A percentile compares a stretch with the other conserved stretches of the same genome.
phyloP scores from a whole-genome alignment of 2,329 filamentous ascomycete species.

The Apiospora kogelbergensis region DNA sequence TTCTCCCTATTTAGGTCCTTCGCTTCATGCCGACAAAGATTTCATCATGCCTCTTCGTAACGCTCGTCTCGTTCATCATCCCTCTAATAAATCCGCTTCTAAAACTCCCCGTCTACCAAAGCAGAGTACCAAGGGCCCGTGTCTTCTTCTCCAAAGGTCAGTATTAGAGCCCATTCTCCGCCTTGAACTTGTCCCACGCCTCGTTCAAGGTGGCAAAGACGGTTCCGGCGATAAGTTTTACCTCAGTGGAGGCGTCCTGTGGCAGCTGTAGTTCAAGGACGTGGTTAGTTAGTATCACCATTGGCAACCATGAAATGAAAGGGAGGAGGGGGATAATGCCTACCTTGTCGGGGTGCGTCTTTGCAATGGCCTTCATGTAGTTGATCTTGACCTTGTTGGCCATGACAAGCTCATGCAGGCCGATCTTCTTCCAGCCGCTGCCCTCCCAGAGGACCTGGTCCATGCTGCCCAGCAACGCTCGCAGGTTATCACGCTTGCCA shows the following conservation, averaged over 20 bases:
- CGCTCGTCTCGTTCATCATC: neutral
- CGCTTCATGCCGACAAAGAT: neutral
- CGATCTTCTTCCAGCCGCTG: conserved; percentile 95
- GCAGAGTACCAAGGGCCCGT: neutral
- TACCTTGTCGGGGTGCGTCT: conserved; percentile 99
- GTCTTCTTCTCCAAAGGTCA: neutral
- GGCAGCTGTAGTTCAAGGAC: conserved; percentile 49
- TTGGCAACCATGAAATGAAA: neutral
- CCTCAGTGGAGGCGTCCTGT: conserved; percentile 64
- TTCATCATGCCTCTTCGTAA: conserved; percentile 1
- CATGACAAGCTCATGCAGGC: conserved; percentile 89
- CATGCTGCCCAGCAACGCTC: conserved; percentile 81
- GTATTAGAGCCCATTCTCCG: conserved; percentile 61
- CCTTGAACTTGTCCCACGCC: conserved; percentile 73
- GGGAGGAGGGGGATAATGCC: conserved; percentile 27
- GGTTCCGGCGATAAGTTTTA: conserved; percentile 62
- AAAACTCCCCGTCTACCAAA: neutral
- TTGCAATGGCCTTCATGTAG: conserved; percentile 99
- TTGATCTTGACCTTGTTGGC: conserved; percentile 94
- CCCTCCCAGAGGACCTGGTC: conserved; percentile 89
- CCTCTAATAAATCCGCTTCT: neutral
- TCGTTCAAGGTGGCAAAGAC: conserved; percentile 71
- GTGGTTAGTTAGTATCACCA: conserved; percentile 16
- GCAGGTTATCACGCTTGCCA: conserved; percentile 88
- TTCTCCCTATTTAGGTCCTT: neutral